Base-by-base conservation (phyloP, 202 grass and related monocot species). In the Musa balbisiana region DNA sequence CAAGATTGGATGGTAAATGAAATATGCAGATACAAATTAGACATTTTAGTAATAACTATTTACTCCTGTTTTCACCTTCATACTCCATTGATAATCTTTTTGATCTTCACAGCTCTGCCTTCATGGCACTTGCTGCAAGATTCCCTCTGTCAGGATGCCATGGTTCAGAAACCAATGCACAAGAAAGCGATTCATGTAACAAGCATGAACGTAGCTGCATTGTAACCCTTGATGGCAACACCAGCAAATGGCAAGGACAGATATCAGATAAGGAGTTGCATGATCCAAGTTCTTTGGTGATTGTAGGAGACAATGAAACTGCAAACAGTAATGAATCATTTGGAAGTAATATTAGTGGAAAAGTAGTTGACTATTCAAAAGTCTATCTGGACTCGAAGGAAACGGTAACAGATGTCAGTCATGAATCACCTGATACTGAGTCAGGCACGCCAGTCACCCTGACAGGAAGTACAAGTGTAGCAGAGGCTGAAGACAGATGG, bases 71-170 rank as follows among this genome's bases (percentile, higher is more conserved):
- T 29, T 27, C 52, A 16, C 13, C 52, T 56, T 58, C 52, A 2
- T n/a, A 25, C 33, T n/a, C 17, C 3, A 43, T 70, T 51, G 9
- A 54, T 2, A 55, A 17, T 73, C 52, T 64, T 21, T 9, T 52
- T 65, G 27, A 63, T 69, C 78, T 82, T 75, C 69, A 69, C 83
- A 96, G 92, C 87, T 92, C 87, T 67, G 87, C 89, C 80, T 96
- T 92, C 76, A 96, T 96, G 89, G 74, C 81, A 3, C 82, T 96
- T 78, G 87, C 84, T 62, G 77, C 87, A 67, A 96, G 79, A 85
- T 96, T 88, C 75, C 87, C 87, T 63, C 65, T 62, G 56, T 62
- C 82, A 76, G 72, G 76, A 66, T 53, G 73, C 62, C 52, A 23
- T 13, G 66, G 73, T 67, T 10, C 51, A 51, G 81, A 70, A 64